Conservation (phyloP, 2,329 filamentous ascomycete species). For the Arthrobotrys musiformis region DNA sequence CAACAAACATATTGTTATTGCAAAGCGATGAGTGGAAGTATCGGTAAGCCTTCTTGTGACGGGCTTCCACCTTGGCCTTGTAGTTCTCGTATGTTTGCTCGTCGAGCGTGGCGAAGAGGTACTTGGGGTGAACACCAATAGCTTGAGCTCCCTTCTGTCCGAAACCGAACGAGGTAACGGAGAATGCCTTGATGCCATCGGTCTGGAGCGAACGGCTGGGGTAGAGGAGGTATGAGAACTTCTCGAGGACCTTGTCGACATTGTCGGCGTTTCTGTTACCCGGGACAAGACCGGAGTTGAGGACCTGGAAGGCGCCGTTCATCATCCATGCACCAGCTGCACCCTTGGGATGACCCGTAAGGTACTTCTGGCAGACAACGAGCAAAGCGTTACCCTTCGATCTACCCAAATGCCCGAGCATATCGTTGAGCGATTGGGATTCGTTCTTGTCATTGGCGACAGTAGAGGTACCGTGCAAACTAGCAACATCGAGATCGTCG, state of each 20-base stretch:
- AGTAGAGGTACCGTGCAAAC: slow-evolving; percentile 98
- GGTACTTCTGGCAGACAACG: slow-evolving; percentile 99
- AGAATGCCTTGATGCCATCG: slow-evolving; percentile 98
- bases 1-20: slow-evolving; percentile 97
- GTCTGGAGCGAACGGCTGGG: slow-evolving; percentile 95
- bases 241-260: slow-evolving; percentile 93
- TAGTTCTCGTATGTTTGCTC: slow-evolving; percentile 83
- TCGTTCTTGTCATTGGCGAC: slow-evolving; percentile 99
- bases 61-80: slow-evolving; percentile 85
- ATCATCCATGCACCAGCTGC: slow-evolving; percentile 99
- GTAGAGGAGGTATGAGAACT: slow-evolving; percentile 98
- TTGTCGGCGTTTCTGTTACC: slow-evolving; percentile 99
- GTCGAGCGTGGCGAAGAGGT: slow-evolving; percentile 93
- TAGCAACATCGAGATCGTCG: slow-evolving; percentile 92
- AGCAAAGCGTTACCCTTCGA: slow-evolving; percentile 95
- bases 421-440: slow-evolving; percentile 95
- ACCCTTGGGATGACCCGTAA: slow-evolving; percentile 99
- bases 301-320: slow-evolving; percentile 95
- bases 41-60: slow-evolving; percentile 98
- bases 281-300: slow-evolving; percentile 92
- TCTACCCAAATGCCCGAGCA: slow-evolving; percentile 92
- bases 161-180: slow-evolving; percentile 98
- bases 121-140: slow-evolving; percentile 95
- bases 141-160: slow-evolving; percentile 98
- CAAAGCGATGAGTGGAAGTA: slow-evolving; percentile 99